phyloP scores from a whole-genome alignment of 1,284 basidiomycete genomes.

The Mycena citricolor region DNA sequence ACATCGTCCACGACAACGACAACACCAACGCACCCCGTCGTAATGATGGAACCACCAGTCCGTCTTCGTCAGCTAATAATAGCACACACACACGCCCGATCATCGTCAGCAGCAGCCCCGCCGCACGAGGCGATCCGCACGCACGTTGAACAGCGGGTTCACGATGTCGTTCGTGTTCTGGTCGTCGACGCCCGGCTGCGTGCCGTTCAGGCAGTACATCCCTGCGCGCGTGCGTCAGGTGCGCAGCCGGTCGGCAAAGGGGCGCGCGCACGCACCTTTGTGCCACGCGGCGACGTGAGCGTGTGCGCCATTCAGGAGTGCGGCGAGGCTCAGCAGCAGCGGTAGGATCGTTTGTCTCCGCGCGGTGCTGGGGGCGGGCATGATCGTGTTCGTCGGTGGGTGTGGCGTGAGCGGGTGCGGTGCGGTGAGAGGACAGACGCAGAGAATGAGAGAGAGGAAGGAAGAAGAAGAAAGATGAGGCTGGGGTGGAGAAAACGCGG shows the following conservation, averaged over 20 bases:
- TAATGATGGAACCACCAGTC: conserved; percentile 44
- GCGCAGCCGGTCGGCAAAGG: conserved; percentile 16
- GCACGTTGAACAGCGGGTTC: conserved; percentile 35
- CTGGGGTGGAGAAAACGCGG: no score
- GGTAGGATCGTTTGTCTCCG: conserved; percentile 15
- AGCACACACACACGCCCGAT: no score
- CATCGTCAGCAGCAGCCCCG: not conserved
- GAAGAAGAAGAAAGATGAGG: no score
- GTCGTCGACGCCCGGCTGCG: conserved; percentile 30
- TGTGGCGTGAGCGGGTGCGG: conserved; percentile 32
- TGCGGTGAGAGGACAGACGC: no score
- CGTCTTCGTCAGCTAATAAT: conserved; percentile 30
- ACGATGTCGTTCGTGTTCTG: conserved; percentile 40
- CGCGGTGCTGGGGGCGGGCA: conserved; percentile 32
- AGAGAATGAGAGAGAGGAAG: no score
- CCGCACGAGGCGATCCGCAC: not conserved
- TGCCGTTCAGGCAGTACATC: conserved; percentile 31
- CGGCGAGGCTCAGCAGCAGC: conserved; percentile 10
- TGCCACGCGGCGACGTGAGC: conserved; percentile 41
- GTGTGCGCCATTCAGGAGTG: conserved; percentile 33
- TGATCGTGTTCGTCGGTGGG: conserved; percentile 38
- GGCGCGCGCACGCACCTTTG: conserved; percentile 37
- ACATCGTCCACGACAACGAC: no score
- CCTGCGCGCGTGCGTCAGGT: conserved; percentile 18
- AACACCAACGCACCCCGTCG: conserved; percentile 33